phyloP scores from a whole-genome alignment of 1,139 yeast genomes.

The Saccharomyces hybrid region DNA sequence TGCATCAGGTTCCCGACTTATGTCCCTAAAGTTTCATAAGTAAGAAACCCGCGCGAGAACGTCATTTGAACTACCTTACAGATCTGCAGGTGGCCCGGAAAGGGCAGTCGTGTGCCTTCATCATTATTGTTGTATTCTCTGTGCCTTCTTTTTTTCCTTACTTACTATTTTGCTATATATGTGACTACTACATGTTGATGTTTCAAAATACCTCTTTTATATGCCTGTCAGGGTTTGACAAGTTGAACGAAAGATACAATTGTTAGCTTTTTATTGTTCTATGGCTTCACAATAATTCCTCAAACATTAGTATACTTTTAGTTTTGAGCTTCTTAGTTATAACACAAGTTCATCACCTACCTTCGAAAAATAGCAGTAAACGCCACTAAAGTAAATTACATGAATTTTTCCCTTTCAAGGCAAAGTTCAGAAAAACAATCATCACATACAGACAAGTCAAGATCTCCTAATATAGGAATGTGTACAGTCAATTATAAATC shows the following conservation, averaged over 20 bases:
- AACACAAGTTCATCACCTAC: background rate
- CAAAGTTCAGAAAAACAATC: background rate
- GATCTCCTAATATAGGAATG: background rate
- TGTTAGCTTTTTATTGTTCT: background rate
- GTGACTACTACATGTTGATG: background rate
- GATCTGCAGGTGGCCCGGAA: background rate
- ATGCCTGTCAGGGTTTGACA: background rate
- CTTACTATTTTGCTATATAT: background rate
- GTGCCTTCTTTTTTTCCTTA: background rate
- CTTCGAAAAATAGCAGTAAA: background rate
- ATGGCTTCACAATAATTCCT: background rate
- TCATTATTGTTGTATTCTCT: background rate
- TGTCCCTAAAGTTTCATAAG: background rate
- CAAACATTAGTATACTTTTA: background rate
- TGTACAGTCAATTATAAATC: background rate
- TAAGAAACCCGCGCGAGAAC: background rate
- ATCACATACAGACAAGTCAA: background rate
- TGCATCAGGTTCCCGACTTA: background rate
- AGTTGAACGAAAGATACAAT: background rate
- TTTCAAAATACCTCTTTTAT: background rate
- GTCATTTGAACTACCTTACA: background rate
- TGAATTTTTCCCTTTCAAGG: background rate
- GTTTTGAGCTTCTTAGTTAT: background rate
- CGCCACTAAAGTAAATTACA: background rate
- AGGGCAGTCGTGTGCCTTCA: background rate